Percentiles rank a stretch among this genome's conserved stretches.
These are phyloP conservation scores for Paraconiothyrium brasiliense DNA, from an alignment of 2,329 filamentous ascomycete genomes.

Conservation along the genomic window DNA sequence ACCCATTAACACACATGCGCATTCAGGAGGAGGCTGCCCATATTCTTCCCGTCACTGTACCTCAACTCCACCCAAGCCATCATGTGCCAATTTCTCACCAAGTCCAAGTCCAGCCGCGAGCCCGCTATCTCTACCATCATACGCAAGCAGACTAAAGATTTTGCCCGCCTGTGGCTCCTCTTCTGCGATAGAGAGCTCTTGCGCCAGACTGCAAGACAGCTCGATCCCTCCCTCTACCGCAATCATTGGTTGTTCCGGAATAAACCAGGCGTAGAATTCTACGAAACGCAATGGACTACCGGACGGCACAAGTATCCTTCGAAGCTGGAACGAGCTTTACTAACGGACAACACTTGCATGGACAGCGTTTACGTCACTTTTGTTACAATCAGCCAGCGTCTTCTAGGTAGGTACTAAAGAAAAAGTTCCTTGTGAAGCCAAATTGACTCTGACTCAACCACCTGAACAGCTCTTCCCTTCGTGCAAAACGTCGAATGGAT, in stretches of 20 bases:
- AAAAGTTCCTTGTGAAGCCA: too few species aligned
- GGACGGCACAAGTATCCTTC: not conserved
- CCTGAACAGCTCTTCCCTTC: too few species aligned
- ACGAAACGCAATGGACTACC: not conserved
- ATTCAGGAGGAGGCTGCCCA: not conserved
- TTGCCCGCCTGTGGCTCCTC: not conserved
- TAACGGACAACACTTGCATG: conserved; percentile 1
- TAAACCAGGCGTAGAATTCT: not conserved
- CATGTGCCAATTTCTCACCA: not conserved
- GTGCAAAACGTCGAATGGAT: conserved; percentile 2
- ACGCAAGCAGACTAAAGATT: conserved; percentile 2
- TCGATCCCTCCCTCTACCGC: not conserved
- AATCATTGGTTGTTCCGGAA: not conserved
- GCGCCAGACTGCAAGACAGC: not conserved
- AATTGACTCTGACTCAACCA: too few species aligned
- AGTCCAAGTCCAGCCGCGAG: not conserved
- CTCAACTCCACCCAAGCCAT: not conserved
- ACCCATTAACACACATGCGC: too few species aligned
- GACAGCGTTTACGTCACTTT: not conserved
- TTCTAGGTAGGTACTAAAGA: not conserved
- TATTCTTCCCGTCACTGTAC: not conserved
- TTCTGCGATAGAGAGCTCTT: not conserved
- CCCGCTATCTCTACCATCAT: not conserved
- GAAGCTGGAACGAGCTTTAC: not conserved
- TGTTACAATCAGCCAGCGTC: not conserved